Percentiles rank a stretch among this genome's conserved stretches.
phyloP scores from a whole-genome alignment of 768 basidiomycete species.

The Pulveroboletus frians region DNA sequence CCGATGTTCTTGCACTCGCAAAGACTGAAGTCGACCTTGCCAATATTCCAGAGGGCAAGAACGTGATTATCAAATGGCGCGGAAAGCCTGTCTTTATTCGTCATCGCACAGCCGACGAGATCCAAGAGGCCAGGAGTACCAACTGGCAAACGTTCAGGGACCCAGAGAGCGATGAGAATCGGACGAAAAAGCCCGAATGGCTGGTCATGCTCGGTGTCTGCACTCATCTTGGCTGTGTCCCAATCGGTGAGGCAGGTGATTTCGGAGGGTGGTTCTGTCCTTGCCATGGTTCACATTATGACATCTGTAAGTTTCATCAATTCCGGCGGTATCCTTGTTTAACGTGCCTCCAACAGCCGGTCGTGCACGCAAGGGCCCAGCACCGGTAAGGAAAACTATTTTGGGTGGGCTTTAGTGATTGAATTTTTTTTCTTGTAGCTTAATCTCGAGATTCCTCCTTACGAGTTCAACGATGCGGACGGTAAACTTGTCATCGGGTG shows the following conservation, averaged over 20 bases:
- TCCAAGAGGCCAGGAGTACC: constrained; percentile 81
- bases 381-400: constrained; percentile 60
- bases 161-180: constrained; percentile 83
- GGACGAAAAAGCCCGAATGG: constrained; percentile 96
- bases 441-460: constrained; percentile 89
- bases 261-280: constrained; percentile 99
- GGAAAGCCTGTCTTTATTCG: constrained; percentile 99
- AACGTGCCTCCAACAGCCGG: constrained; percentile 53
- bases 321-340: constrained; percentile 1
- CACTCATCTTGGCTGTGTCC: constrained; percentile 98
- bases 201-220: constrained; percentile 88
- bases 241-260: constrained; percentile 96
- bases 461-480: constrained; percentile 84
- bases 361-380: constrained; percentile 92
- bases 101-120: constrained; percentile 87
- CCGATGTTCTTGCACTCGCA: constrained; percentile 95
- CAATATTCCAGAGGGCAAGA: constrained; percentile 94
- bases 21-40: constrained; percentile 94
- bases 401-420: constrained; percentile 1
- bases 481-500: constrained; percentile 86
- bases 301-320: constrained; percentile 67
- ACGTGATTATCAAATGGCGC: constrained; percentile 97
- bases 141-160: constrained; percentile 90
- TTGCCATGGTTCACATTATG: constrained; percentile 98
- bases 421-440: constrained; percentile 42